Base-by-base conservation (phyloP, 1,284 basidiomycete species). In the Pseudozyma flocculosa region DNA sequence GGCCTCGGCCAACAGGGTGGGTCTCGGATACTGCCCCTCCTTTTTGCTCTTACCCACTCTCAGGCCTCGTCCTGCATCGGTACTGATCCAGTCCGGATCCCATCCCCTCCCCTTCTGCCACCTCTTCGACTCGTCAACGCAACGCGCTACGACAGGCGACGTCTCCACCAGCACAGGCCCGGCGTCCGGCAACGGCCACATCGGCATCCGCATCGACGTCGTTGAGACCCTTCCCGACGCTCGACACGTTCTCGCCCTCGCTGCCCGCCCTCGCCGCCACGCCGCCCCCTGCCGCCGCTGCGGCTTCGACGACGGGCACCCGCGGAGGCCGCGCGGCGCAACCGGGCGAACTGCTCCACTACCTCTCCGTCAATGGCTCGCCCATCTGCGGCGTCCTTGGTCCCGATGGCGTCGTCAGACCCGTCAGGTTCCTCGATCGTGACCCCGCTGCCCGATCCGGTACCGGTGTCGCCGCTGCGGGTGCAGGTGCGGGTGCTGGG, bases 381-480 rank as follows among this genome's bases (percentile, higher is more conserved):
- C 68, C 68, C 37, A 70, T 70, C 32, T 61, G 48, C 22, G 64
- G 68, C n/a, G 48, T 70, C 39, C 54, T 70, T n/a, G 64, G 58
- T 17, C 48, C 48, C 30, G 61, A 70, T 30, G 68, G 68, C 15
- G 30, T 49, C 2, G 48, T 68, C 2, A 38, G 58, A 2, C 57
- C 54, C 7, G 50, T 68, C 34, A 36, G 48, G 9, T 53, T 64
- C 11, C 9, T 40, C 11, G 15, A n/a, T 8, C 7, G 9, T 18
- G 19, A 21, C 10, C 39, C 39, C 5, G 37, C 37, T 38, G 37
- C n/a, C n/a, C n/a, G n/a, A n/a, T n/a, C n/a, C n/a, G n/a, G n/a
- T n/a, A n/a, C n/a, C n/a, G n/a, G n/a, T n/a, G n/a, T n/a, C n/a
- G n/a, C n/a, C n/a, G n/a, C n/a, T n/a, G n/a, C n/a, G n/a, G n/a